phyloP scores from a whole-genome alignment of 805 yeast species.

The Candida maris region DNA sequence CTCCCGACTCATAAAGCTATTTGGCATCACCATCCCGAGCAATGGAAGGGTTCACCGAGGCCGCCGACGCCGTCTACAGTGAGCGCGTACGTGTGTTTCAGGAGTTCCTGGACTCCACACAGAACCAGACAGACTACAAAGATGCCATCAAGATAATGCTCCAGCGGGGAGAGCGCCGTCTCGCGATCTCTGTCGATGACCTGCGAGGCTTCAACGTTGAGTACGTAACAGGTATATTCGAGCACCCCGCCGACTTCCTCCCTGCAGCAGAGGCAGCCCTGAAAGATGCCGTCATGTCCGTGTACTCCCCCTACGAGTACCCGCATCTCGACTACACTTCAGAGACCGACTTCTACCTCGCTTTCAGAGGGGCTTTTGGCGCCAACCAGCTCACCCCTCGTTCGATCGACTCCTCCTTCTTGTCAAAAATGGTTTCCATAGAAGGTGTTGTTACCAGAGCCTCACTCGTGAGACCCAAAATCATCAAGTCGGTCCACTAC shows the following conservation, averaged over 20 bases:
- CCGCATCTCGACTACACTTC: slow-evolving; percentile 51
- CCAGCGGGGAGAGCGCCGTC: slow-evolving; percentile 58
- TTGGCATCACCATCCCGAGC: too few relatives aligned
- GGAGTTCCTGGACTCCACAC: slow-evolving; percentile 67
- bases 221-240: slow-evolving; percentile 72
- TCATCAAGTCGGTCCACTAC: slow-evolving; percentile 87
- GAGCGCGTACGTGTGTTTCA: slow-evolving; percentile 87
- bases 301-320: slow-evolving; percentile 60
- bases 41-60: slow-evolving; percentile 27
- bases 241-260: slow-evolving; percentile 75
- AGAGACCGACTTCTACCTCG: slow-evolving; percentile 64
- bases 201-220: slow-evolving; percentile 73
- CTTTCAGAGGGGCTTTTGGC: slow-evolving; percentile 90
- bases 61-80: slow-evolving; percentile 45
- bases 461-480: slow-evolving; percentile 88
- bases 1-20: too few relatives aligned
- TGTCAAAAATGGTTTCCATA: slow-evolving; percentile 79
- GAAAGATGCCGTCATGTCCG: slow-evolving; percentile 69
- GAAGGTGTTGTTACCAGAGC: slow-evolving; percentile 96
- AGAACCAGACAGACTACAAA: slow-evolving; percentile 56
- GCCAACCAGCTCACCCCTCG: slow-evolving; percentile 84
- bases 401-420: slow-evolving; percentile 68
- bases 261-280: slow-evolving; percentile 90
- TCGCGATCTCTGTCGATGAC: slow-evolving; percentile 80
- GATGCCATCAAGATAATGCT: slow-evolving; percentile 73